Base-by-base conservation (phyloP, 345 rosid species). In the Hibiscus mutabilis region DNA sequence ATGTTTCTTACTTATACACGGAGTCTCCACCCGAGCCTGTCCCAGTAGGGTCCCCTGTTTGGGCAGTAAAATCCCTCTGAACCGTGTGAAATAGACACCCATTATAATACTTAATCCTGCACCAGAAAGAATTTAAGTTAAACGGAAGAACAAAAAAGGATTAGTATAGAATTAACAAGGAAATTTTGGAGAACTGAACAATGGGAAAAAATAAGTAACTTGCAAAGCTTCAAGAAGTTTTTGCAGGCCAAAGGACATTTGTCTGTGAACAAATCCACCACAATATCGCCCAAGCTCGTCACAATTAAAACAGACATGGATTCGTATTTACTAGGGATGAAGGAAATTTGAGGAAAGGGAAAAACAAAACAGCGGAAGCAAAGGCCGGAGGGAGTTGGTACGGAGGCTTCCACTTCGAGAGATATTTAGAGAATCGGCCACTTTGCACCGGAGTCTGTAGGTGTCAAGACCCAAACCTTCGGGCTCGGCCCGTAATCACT, bases 151-250 rank as follows among this genome's bases (percentile, higher is more conserved):
- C 5, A 31, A 5, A 31, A 31, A 31, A 6, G 6, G 35, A 4
- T 5, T 31, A 31, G 6, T 31, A n/a, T n/a, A n/a, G n/a, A n/a
- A n/a, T n/a, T n/a, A n/a, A n/a, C n/a, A n/a, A n/a, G n/a, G n/a
- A n/a, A 21, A 6, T 25, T 19, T 2, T 19, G 52, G 12, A 21
- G 35, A 31, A 4, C 4, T 31, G 35, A 31, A 31, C 35, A 31
- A 31, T 31, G 35, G n/a, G 35, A 31, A 31, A 53, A 63, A 51
- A 35, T 25, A 0, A 56, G 78, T 68, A 46, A 86, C 98, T 82
- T 92, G 98, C 99, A 95, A 73, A 95, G 97, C 85, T 95, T 95
- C 82, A 95, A 81, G 82, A 95, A 92, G 80, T 89, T 95, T 76
- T 95, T 92, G 86, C 84, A 86, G 53, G 98, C 90, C 40, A 95